Conservation (phyloP, 1,284 basidiomycete species). For the Naganishia cerealis region DNA sequence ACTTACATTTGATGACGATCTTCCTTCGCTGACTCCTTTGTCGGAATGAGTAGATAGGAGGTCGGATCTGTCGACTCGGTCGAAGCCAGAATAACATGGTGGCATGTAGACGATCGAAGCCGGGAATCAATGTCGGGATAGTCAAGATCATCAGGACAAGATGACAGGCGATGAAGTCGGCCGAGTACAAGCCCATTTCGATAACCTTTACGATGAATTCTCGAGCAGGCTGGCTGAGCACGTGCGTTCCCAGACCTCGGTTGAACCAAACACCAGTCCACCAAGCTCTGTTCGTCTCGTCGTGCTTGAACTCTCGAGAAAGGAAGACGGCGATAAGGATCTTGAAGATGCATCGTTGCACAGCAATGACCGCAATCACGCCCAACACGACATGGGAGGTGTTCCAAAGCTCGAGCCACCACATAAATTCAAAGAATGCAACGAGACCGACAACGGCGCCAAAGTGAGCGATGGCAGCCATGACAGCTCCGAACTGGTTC, state of each 20-base stretch:
- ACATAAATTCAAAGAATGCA: constrained; percentile 93
- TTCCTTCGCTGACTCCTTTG: constrained; percentile 80
- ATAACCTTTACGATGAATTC: constrained; percentile 95
- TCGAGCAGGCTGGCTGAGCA: constrained; percentile 88
- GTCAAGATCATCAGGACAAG: constrained; percentile 70
- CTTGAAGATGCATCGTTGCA: constrained; percentile 89
- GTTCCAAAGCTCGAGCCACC: constrained; percentile 93
- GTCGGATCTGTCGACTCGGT: constrained; percentile 78
- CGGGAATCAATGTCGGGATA: constrained; percentile 80
- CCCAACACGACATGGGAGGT: constrained; percentile 86
- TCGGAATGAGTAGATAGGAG: constrained; percentile 86
- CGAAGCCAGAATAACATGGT: constrained; percentile 70
- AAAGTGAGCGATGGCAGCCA: constrained; percentile 82
- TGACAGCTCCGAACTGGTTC: constrained; percentile 81
- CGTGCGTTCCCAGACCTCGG: constrained; percentile 79
- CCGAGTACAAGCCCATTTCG: constrained; percentile 90
- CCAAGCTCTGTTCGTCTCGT: constrained; percentile 95
- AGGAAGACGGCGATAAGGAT: constrained; percentile 86
- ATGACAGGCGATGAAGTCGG: constrained; percentile 63
- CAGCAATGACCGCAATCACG: constrained; percentile 77
- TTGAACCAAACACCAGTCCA: constrained; percentile 98
- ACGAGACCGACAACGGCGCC: constrained; percentile 78
- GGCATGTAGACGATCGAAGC: constrained; percentile 80
- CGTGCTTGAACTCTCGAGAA: constrained; percentile 93
- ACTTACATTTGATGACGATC: constrained; percentile 64